Conservation (phyloP, 1,284 basidiomycete genomes). For the Mycena sp. region DNA sequence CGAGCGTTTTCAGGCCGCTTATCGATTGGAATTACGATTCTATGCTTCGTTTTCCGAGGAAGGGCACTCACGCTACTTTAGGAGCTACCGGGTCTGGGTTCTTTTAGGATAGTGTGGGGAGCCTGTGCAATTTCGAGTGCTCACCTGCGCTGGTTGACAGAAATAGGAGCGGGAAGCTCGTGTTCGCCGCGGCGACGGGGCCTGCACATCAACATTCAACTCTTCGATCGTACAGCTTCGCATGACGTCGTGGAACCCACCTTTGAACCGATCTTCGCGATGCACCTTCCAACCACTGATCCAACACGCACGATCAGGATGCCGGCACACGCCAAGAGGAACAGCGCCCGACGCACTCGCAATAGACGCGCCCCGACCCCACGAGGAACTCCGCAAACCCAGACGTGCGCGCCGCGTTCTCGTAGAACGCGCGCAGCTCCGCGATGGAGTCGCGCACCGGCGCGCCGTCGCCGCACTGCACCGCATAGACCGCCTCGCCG, state of each 20-base stretch:
- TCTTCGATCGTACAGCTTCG: too few species aligned
- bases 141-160: slow-evolving; percentile 20
- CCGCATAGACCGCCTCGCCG: slow-evolving; percentile 30
- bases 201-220: not conserved
- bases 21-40: not conserved
- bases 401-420: slow-evolving; percentile 20
- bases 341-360: slow-evolving; percentile 16
- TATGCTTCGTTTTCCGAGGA: not conserved
- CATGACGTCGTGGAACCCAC: too few species aligned
- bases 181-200: slow-evolving; percentile 20
- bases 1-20: slow-evolving; percentile 26
- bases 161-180: slow-evolving; percentile 27
- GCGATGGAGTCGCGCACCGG: slow-evolving; percentile 25
- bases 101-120: not conserved
- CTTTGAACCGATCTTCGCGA: slow-evolving; percentile 22
- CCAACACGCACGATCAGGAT: not conserved
- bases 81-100: slow-evolving; percentile 24
- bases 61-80: slow-evolving; percentile 11
- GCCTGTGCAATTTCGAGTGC: not conserved
- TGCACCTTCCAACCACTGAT: slow-evolving; percentile 27
- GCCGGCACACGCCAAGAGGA: not conserved
- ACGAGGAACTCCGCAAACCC: slow-evolving; percentile 22
- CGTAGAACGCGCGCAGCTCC: slow-evolving; percentile 14
- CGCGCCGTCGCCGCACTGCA: slow-evolving; percentile 39
- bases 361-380: slow-evolving; percentile 10